Evolutionary conservation across 2,329 filamentous ascomycete species (phyloP).

Genomic region (Penicillium sp.): DNA sequence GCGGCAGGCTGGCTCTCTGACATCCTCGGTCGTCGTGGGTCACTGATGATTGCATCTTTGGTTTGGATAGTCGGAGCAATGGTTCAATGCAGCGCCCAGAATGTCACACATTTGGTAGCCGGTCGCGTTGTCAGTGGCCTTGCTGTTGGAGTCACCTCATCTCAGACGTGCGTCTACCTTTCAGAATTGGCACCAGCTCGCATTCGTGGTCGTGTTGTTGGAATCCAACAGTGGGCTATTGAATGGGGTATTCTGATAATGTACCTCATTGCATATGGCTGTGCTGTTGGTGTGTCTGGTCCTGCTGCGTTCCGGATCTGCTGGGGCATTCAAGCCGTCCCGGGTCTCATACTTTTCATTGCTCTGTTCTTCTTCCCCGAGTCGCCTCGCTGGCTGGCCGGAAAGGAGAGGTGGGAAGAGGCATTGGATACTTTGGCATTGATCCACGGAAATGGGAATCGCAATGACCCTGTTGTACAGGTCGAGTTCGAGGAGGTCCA

Average conservation of each 20-base stretch:
- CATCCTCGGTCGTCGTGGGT: slow-evolving; percentile 30
- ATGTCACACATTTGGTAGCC: slow-evolving; percentile 29
- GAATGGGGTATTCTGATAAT: slow-evolving; percentile 52
- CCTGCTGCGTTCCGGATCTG: slow-evolving; percentile 60
- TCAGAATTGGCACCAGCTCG: slow-evolving; percentile 49
- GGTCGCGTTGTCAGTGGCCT: slow-evolving; percentile 35
- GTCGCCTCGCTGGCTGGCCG: slow-evolving; percentile 64
- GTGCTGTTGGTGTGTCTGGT: slow-evolving; percentile 39
- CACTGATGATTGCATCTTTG: slow-evolving; percentile 32
- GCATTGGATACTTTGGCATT: slow-evolving; percentile 56
- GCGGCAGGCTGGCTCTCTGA: slow-evolving; percentile 31
- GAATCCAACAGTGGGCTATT: slow-evolving; percentile 51
- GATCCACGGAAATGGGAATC: slow-evolving; percentile 61
- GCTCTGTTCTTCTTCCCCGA: slow-evolving; percentile 63
- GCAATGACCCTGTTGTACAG: slow-evolving; percentile 58
- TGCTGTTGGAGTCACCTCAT: slow-evolving; percentile 48
- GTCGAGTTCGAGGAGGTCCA: slow-evolving; percentile 53
- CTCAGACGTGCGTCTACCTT: slow-evolving; percentile 50
- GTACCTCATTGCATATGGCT: slow-evolving; percentile 49
- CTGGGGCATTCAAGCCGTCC: slow-evolving; percentile 66
- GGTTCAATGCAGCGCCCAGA: slow-evolving; percentile 35
- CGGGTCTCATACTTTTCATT: slow-evolving; percentile 59
- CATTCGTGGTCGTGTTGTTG: slow-evolving; percentile 48
- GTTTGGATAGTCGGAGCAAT: slow-evolving; percentile 34
- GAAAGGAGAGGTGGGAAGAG: slow-evolving; percentile 62